phyloP scores from a whole-genome alignment of 129 eudicot genomes.

The Lactuca sativa region DNA sequence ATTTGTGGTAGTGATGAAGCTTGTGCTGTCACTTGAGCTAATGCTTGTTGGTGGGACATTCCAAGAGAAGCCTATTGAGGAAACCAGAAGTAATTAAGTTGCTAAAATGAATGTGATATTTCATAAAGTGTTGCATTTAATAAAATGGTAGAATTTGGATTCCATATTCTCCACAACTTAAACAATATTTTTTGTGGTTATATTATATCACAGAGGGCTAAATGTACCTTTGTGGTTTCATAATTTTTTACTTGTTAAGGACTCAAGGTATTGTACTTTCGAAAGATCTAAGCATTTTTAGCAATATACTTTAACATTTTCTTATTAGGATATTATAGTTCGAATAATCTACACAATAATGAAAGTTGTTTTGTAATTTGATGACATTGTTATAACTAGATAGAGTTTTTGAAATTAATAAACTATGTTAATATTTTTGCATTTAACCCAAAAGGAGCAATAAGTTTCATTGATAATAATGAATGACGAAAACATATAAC shows the following conservation, averaged over 20 bases:
- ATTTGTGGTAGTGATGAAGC: slow-evolving; percentile 47
- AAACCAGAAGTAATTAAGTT: slow-evolving; percentile 22
- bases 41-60: slow-evolving; percentile 75
- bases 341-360: neutral
- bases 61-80: slow-evolving; percentile 56
- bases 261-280: neutral
- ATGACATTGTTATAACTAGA: neutral
- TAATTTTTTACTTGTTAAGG: neutral
- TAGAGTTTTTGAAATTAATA: neutral
- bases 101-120: slow-evolving; percentile 9
- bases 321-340: neutral
- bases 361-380: neutral
- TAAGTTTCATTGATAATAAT: neutral
- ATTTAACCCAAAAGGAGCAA: neutral
- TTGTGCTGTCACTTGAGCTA: slow-evolving; percentile 66
- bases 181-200: slow-evolving; percentile 1
- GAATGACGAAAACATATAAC: neutral
- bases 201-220: neutral
- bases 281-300: too few relatives aligned
- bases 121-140: neutral
- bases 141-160: neutral
- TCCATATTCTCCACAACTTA: neutral
- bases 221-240: neutral
- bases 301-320: neutral
- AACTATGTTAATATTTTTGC: neutral